Base-by-base conservation (phyloP, 1,284 basidiomycete species). In the Trichosporon sp. region DNA sequence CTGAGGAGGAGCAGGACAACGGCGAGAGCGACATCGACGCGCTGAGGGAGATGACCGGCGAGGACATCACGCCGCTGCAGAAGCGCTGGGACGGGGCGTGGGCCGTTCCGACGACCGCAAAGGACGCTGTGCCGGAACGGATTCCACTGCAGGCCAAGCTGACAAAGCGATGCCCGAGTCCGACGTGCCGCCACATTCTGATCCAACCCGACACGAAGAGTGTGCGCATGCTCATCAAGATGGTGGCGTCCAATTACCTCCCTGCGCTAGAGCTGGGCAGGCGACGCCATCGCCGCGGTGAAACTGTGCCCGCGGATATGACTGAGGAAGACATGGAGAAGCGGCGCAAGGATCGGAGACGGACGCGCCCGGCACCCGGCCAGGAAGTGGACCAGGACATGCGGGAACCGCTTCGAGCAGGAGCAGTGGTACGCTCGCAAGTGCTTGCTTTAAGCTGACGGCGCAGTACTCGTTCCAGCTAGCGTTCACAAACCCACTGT, bases 131-230 rank as follows among this genome's bases (percentile, higher is more conserved):
- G 75, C 96, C 95, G 0, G 85, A 91, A 63, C 90, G 96, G 23
- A 93, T 98, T 73, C 93, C 93, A 0, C 87, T 99, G 2, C 91
- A 92, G 72, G 92, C 94, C 0, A 98, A 98, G 83, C 88, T 92
- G 64, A 94, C 94, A 2, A 98, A 98, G 83, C 91, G 97, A 6
- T 99, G 97, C 84, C 90, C 93, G 5, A 72, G 78, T 32, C 74
- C 79, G 2, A 87, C 87, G 2, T 99, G 97, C 80, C 90, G 92
- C 15, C 96, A 98, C 83, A 96, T 98, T 75, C 88, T 99, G 70
- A 96, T 98, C 83, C 97, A 98, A 78, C 97, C 97, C 1, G 97
- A 99, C 80, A 92, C 95, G 77, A 99, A 98, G 81, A 93, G 92
- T 6, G 91, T 92, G 35, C 88, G 92, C 6, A 98, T 91, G 88